phyloP scores from a whole-genome alignment of 1,284 basidiomycete genomes.

The Cystobasidium sp. region DNA sequence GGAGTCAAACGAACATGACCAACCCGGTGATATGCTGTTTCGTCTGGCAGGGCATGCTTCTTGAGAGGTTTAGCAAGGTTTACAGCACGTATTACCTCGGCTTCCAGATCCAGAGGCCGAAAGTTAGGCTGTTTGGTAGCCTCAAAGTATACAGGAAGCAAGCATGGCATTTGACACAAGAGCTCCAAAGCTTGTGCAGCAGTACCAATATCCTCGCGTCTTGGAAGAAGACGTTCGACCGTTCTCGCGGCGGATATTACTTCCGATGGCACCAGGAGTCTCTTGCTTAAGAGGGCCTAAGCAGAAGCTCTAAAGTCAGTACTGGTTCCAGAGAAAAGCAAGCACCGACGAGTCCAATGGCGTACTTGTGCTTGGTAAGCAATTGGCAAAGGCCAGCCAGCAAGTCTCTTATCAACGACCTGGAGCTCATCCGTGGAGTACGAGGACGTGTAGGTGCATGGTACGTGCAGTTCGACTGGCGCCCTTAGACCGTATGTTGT shows the following conservation, averaged over 20 bases:
- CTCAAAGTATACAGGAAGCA: too few species aligned
- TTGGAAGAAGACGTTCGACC: not conserved
- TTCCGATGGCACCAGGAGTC: not conserved
- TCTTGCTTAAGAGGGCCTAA: not conserved
- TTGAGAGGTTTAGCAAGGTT: not conserved
- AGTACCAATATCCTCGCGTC: not conserved
- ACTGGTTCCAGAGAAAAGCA: not conserved
- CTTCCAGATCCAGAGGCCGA: not conserved
- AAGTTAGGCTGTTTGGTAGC: not conserved
- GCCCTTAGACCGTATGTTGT: not conserved
- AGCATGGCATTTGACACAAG: not conserved
- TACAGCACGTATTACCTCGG: not conserved
- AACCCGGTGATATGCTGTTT: not conserved
- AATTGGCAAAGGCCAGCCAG: not conserved
- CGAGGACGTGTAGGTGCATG: not conserved
- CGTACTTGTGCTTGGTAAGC: not conserved
- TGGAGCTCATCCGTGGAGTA: not conserved
- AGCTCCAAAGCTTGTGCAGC: not conserved
- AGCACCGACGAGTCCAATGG: not conserved
- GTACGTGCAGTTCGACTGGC: not conserved
- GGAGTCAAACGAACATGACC: slow-evolving; percentile 30
- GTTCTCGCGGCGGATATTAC: not conserved
- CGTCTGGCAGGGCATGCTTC: not conserved
- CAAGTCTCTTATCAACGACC: not conserved
- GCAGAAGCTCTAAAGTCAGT: not conserved